Evolutionary conservation across 179 eudicot species (phyloP).

Genomic region (Gypsophila paniculata): DNA sequence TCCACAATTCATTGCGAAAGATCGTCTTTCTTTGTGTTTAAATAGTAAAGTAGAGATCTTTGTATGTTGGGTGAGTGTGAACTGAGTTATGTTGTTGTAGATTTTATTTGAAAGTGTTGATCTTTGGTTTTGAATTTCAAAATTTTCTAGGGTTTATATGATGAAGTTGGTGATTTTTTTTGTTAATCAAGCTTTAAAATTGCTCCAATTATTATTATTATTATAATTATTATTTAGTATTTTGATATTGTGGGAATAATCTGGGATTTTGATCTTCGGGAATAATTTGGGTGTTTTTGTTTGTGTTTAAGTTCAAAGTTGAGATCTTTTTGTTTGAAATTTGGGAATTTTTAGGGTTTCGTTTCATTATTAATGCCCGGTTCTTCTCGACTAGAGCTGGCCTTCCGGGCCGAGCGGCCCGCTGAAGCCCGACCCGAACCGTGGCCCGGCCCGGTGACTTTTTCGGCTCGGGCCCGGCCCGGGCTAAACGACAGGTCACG

Average conservation of each 20-base stretch:
- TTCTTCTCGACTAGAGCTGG: no score
- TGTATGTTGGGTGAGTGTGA: no score
- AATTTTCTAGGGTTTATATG: background rate
- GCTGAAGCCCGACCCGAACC: no score
- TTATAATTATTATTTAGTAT: no score
- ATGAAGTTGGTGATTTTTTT: no score
- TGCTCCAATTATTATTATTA: background rate
- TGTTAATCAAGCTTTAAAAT: background rate
- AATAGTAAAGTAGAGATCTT: background rate
- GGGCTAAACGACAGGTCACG: no score
- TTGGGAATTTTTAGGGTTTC: background rate
- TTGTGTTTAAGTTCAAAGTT: background rate
- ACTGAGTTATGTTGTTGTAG: conserved; percentile 1
- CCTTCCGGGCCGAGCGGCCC: no score
- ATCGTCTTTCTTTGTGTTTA: background rate
- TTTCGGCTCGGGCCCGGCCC: no score
- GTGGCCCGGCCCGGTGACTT: no score
- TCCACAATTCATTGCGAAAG: no score
- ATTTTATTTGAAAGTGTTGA: conserved; percentile 14
- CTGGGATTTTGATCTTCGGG: background rate
- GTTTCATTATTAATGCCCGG: no score
- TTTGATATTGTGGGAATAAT: no score
- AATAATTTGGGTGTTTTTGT: background rate
- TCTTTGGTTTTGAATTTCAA: background rate
- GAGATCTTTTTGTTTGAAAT: background rate